Percentiles rank a stretch among this genome's conserved stretches.
These are phyloP conservation scores for Nakazawaea peltata DNA, from an alignment of 805 yeast species.

Conservation along the genomic window DNA sequence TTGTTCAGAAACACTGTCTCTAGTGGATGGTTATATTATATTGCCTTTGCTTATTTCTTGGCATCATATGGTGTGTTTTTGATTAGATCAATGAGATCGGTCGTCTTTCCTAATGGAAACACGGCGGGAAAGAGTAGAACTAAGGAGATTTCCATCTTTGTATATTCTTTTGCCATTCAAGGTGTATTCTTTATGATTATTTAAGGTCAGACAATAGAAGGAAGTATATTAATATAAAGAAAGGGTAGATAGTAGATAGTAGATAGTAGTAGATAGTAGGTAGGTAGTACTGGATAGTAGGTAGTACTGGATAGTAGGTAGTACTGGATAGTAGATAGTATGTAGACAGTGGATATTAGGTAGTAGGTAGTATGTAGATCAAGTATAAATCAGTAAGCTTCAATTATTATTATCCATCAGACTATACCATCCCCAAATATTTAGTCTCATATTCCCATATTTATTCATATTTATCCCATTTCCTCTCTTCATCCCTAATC, in stretches of 20 bases:
- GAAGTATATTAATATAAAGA: not conserved
- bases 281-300: not conserved
- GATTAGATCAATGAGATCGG: slow-evolving; percentile 61
- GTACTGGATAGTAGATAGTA: no score
- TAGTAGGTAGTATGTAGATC: no score
- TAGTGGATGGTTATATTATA: slow-evolving; percentile 27
- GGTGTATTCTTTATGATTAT: slow-evolving; percentile 42
- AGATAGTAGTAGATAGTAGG: not conserved
- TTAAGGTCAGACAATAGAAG: not conserved
- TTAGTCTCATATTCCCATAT: no score
- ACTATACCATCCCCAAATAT: no score
- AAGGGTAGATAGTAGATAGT: not conserved
- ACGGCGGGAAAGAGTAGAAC: slow-evolving; percentile 65
- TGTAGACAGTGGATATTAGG: no score
- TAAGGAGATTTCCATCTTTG: slow-evolving; percentile 60
- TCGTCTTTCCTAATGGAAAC: slow-evolving; percentile 55
- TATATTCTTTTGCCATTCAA: slow-evolving; percentile 80
- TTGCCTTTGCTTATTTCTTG: slow-evolving; percentile 33
- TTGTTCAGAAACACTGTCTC: slow-evolving; percentile 33
- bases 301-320: not conserved
- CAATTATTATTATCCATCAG: no score
- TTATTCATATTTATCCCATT: no score
- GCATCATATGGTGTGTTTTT: slow-evolving; percentile 58
- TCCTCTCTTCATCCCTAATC: no score
- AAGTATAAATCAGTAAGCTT: no score